Base-by-base conservation (phyloP, 2,329 filamentous ascomycete genomes). In the Xylariomycetidae sp. region DNA sequence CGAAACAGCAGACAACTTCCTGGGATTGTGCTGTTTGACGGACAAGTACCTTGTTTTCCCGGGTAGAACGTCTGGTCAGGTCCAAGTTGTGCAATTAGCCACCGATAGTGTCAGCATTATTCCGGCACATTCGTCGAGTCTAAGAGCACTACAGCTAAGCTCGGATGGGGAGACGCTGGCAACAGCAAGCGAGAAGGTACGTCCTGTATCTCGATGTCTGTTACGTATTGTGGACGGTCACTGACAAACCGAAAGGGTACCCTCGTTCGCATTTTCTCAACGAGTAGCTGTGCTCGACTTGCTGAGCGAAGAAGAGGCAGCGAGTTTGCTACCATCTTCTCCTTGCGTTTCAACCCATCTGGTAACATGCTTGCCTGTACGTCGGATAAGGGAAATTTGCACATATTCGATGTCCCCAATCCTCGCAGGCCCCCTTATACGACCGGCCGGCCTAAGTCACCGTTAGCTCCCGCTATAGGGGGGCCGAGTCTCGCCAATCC, bases 371-470 rank as follows among this genome's bases (percentile, higher is more conserved):
- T 96, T 9, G 92, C 92, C 17, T 90, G 88, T 41, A 96, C 90
- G 1, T 95, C 89, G 1, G 92, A 98, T 67, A 98, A 96, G 62
- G 89, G 86, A 5, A 98, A 89, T 1, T 70, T 98, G 9, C 92
- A 98, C 60, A 74, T 98, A 23, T 98, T 95, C 54, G 88, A 96
- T 52, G 71, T 95, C 1, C 82, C 82, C 4, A 72, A 74, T 38
- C 64, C 68, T 7, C 67, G 51, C 20, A 65, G 31, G 64, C 34
- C 46, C 22, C 9, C 32, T 10, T 45, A 42, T 4, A 33, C 37
- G 26, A 26, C 46, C 34, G 31, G 43, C 32, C 38, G 40, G 12
- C 19, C 43, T 27, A 30, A 33, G n/a, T 34, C 39, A 27, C 50
- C 44, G 34, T 32, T 30, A 23, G 34, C 42, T n/a, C 30, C 36